Evolutionary conservation across 2,329 filamentous ascomycete genomes (phyloP).

Genomic region (Cladophialophora chaetospira): DNA sequence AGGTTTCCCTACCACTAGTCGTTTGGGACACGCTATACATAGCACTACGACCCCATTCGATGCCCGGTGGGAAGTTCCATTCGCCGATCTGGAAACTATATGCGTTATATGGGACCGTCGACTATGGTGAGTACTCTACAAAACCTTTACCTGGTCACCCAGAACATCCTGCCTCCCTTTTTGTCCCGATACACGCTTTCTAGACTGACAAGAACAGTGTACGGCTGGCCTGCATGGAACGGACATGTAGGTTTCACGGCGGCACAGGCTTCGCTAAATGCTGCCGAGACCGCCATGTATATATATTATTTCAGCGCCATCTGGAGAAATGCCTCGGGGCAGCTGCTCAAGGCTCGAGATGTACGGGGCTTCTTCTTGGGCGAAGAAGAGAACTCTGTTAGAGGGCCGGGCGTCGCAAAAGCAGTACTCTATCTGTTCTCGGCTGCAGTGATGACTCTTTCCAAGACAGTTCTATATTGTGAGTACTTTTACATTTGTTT

Average conservation of each 20-base stretch:
- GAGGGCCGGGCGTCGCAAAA: constrained; percentile 52
- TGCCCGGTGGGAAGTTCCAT: constrained; percentile 75
- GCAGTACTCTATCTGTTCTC: constrained; percentile 60
- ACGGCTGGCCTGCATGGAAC: constrained; percentile 73
- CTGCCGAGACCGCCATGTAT: constrained; percentile 69
- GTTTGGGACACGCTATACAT: constrained; percentile 81
- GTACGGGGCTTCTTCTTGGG: constrained; percentile 38
- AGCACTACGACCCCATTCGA: constrained; percentile 74
- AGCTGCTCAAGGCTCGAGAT: constrained; percentile 37
- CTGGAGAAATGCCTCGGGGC: constrained; percentile 5
- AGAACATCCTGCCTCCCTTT: no score
- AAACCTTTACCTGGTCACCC: no score
- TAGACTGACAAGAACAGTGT: no score
- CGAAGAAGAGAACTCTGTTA: constrained; percentile 29
- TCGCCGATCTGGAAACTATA: constrained; percentile 75
- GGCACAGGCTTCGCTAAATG: constrained; percentile 71
- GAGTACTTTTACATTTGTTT: constrained; percentile 36
- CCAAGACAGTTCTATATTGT: constrained; percentile 70
- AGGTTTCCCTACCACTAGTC: constrained; percentile 76
- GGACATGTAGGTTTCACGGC: constrained; percentile 72
- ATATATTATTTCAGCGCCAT: constrained; percentile 55
- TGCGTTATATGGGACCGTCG: constrained; percentile 75
- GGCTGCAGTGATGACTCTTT: constrained; percentile 64
- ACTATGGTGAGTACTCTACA: no score
- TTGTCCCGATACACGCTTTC: no score